Percentiles rank a stretch among this genome's conserved stretches.
These are phyloP conservation scores for Phytophthora ohioensis DNA, from an alignment of 352 stramenopile species.

Conservation along the genomic window DNA sequence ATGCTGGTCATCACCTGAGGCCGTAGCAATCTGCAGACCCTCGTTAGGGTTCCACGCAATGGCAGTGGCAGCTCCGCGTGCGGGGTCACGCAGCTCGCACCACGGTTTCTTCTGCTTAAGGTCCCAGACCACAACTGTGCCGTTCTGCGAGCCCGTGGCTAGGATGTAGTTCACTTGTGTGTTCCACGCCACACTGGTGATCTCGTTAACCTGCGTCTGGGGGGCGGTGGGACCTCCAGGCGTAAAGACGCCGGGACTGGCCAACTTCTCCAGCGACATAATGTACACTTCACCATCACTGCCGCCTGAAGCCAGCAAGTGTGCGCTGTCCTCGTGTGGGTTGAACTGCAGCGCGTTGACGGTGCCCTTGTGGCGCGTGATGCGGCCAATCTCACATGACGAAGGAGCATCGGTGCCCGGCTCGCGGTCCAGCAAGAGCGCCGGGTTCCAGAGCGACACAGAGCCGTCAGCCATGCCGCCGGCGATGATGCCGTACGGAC, in stretches of 20 bases:
- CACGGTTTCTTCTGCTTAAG: slow-evolving; percentile 98
- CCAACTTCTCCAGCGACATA: slow-evolving; percentile 93
- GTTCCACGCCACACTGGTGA: slow-evolving; percentile 97
- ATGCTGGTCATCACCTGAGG: slow-evolving; percentile 95
- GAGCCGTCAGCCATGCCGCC: slow-evolving; percentile 97
- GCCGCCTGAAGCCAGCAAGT: slow-evolving; percentile 94
- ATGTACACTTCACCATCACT: slow-evolving; percentile 96
- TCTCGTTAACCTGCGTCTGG: slow-evolving; percentile 84
- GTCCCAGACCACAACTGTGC: slow-evolving; percentile 97
- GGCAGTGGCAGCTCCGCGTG: slow-evolving; percentile 90
- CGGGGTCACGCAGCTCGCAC: slow-evolving; percentile 96
- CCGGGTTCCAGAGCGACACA: slow-evolving; percentile 97
- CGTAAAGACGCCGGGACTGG: slow-evolving; percentile 91
- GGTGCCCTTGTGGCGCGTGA: slow-evolving; percentile 87
- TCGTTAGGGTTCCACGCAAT: slow-evolving; percentile 98
- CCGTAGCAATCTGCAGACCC: slow-evolving; percentile 97
- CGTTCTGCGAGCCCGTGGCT: slow-evolving; percentile 94
- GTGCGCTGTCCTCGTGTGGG: slow-evolving; percentile 91
- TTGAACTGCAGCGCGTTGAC: slow-evolving; percentile 97
- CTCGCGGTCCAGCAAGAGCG: slow-evolving; percentile 82
- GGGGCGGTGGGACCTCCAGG: slow-evolving; percentile 72
- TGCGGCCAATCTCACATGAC: slow-evolving; percentile 78
- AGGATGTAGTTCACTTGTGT: slow-evolving; percentile 98
- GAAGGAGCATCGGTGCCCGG: slow-evolving; percentile 39
- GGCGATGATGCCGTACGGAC: slow-evolving; percentile 93